Evolutionary conservation across 805 yeast species (phyloP).

Genomic region (Naumovozyma dairenensis): DNA sequence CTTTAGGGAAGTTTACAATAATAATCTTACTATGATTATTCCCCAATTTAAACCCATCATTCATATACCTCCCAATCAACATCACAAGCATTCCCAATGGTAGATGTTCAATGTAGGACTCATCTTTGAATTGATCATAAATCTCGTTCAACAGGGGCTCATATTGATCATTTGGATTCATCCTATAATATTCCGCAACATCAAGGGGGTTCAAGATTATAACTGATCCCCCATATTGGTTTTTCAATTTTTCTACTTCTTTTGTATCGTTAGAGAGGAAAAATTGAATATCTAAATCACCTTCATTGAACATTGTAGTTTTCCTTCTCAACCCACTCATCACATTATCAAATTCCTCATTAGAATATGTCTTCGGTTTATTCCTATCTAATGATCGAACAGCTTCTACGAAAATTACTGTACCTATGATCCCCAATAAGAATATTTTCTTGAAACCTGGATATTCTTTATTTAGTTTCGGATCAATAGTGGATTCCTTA

Average conservation of each 20-base stretch:
- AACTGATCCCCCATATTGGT: constrained; percentile 23
- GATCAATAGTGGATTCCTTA: not conserved
- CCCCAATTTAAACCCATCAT: constrained; percentile 10
- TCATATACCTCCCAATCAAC: constrained; percentile 26
- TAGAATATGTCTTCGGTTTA: constrained; percentile 29
- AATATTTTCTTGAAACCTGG: constrained; percentile 35
- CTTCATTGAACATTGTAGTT: constrained; percentile 33
- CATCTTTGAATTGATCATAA: constrained; percentile 17
- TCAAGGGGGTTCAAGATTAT: constrained; percentile 35
- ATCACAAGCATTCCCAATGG: constrained; percentile 31
- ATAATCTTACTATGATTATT: constrained; percentile 37
- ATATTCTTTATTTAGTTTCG: constrained; percentile 1
- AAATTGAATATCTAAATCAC: constrained; percentile 35
- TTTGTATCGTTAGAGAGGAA: constrained; percentile 19
- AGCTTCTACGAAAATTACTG: constrained; percentile 33
- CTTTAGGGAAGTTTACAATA: constrained; percentile 49
- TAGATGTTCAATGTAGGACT: constrained; percentile 19
- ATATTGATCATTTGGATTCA: constrained; percentile 37
- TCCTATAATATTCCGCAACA: constrained; percentile 38
- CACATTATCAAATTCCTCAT: constrained; percentile 34
- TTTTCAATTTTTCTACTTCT: constrained; percentile 15
- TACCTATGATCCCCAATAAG: constrained; percentile 37
- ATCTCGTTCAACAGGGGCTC: constrained; percentile 43
- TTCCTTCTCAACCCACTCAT: constrained; percentile 44
- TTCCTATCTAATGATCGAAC: constrained; percentile 31